phyloP scores from a whole-genome alignment of 495 filamentous ascomycete species.

The Penicillium flavigenum region DNA sequence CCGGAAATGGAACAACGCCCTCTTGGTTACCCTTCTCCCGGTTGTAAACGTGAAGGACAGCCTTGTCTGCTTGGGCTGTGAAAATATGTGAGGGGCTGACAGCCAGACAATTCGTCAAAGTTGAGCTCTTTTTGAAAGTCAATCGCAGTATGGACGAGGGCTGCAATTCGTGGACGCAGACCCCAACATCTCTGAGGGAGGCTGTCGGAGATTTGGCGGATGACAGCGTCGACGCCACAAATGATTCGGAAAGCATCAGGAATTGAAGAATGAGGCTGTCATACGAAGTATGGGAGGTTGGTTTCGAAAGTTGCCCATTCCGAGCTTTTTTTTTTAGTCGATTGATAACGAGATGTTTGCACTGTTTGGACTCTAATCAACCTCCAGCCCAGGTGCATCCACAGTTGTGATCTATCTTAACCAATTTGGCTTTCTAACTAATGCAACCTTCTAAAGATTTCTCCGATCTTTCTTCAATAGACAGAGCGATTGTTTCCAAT shows the following conservation, averaged over 20 bases:
- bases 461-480: not conserved
- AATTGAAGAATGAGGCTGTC: slow-evolving; percentile 21
- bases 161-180: slow-evolving; percentile 81
- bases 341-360: slow-evolving; percentile 44
- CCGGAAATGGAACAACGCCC: slow-evolving; percentile 78
- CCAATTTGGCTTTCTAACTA: slow-evolving; percentile 2
- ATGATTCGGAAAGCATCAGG: slow-evolving; percentile 77
- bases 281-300: slow-evolving; percentile 23
- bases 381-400: slow-evolving; percentile 2
- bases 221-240: slow-evolving; percentile 71
- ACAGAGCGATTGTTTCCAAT: slow-evolving; percentile 4
- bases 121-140: slow-evolving; percentile 91
- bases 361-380: slow-evolving; percentile 34
- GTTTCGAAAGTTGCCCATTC: slow-evolving; percentile 8
- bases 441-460: slow-evolving; percentile 3
- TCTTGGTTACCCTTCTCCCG: slow-evolving; percentile 82
- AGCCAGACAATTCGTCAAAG: slow-evolving; percentile 72
- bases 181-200: slow-evolving; percentile 71
- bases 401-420: slow-evolving; percentile 6
- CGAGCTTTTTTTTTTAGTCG: slow-evolving; percentile 33
- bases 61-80: slow-evolving; percentile 85
- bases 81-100: slow-evolving; percentile 83
- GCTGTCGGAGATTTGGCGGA: slow-evolving; percentile 62
- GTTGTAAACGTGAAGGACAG: slow-evolving; percentile 87
- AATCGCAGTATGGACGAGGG: slow-evolving; percentile 66